Evolutionary conservation across 2,329 filamentous ascomycete genomes (phyloP).

Genomic region (Diaporthe ampelina): DNA sequence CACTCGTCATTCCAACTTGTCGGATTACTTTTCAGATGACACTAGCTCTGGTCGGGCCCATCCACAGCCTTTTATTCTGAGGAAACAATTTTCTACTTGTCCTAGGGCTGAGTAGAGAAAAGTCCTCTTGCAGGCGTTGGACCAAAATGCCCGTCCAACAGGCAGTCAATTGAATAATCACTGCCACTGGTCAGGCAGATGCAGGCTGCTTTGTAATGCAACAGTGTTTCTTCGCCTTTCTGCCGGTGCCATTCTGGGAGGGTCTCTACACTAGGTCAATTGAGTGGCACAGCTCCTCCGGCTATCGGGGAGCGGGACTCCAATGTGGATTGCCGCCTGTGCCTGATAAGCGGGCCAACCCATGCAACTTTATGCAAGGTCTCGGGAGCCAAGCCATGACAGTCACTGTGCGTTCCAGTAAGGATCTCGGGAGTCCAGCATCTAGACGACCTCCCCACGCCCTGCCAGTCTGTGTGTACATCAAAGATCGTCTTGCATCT

Average conservation of each 20-base stretch:
- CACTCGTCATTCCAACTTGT: constrained; percentile 21
- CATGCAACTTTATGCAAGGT: constrained; percentile 29
- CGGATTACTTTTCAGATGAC: constrained; percentile 3
- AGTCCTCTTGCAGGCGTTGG: not conserved
- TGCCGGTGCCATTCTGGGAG: constrained; percentile 16
- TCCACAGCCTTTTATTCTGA: constrained; percentile 2
- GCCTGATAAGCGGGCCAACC: constrained; percentile 28
- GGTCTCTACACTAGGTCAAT: not conserved
- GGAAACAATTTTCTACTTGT: not conserved
- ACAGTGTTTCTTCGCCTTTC: constrained; percentile 10
- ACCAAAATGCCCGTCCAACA: not conserved
- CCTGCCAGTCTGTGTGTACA: not conserved
- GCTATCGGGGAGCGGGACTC: constrained; percentile 21
- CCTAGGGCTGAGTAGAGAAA: not conserved
- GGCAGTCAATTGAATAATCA: constrained; percentile 15
- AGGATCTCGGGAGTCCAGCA: not conserved
- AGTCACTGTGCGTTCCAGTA: not conserved
- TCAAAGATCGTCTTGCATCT: not conserved
- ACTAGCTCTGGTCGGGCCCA: constrained; percentile 1
- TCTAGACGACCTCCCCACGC: not conserved
- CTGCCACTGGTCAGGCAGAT: constrained; percentile 11
- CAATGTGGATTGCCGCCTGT: constrained; percentile 7
- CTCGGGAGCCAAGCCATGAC: constrained; percentile 27
- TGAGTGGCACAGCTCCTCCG: constrained; percentile 17
- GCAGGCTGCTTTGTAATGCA: constrained; percentile 33